Base-by-base conservation (phyloP, 2,329 filamentous ascomycete species). In the Aureobasidium pullulans region DNA sequence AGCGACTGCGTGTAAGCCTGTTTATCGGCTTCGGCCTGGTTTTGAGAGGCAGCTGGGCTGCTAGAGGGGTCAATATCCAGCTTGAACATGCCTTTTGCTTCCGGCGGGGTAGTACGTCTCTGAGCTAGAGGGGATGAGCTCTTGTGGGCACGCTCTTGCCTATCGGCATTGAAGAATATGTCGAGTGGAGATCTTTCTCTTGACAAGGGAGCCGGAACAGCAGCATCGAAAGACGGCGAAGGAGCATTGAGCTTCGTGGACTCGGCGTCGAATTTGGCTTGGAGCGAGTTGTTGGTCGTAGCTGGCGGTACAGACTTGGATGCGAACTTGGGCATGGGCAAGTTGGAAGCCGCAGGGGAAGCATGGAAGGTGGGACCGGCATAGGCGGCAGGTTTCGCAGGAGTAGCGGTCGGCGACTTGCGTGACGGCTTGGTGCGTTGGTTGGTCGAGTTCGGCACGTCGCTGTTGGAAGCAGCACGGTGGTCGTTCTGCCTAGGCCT, bases 331-430 rank as follows among this genome's bases (percentile, higher is more conserved):
- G 94, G 94, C 61, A 96, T 88, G 0, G 94, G 94, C 34, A 99
- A 79, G 28, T 90, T 86, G 8, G 91, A 95, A 0, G 94, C 88
- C 1, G 92, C 93, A 19, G 94, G 94, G 8, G 94, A 97, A 42
- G 91, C 89, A 73, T 96, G 92, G 72, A 97, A 99, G 5, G 91
- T 95, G 36, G 93, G 88, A 13, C 93, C 94, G 40, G 94, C 94
- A 74, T 96, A 99, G 47, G 87, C 85, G 62, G 72, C 69, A 62
- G 71, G 69, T 61, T 84, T 78, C 48, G 71, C 68, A 36, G 77
- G 76, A 7, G 73, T 74, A 52, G 57, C 47, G 19, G 23, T 62
- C 53, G 62, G 53, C 54, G 63, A 61, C 52, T 66, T 65, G 39
- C 60, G 59, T 28, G 59, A 49, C 46, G 64, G 65, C 59, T 63